Evolutionary conservation across 805 yeast genomes (phyloP), one percentile per base, ranked within the genome.

Genomic region (Barnettozyma botsteinii): DNA sequence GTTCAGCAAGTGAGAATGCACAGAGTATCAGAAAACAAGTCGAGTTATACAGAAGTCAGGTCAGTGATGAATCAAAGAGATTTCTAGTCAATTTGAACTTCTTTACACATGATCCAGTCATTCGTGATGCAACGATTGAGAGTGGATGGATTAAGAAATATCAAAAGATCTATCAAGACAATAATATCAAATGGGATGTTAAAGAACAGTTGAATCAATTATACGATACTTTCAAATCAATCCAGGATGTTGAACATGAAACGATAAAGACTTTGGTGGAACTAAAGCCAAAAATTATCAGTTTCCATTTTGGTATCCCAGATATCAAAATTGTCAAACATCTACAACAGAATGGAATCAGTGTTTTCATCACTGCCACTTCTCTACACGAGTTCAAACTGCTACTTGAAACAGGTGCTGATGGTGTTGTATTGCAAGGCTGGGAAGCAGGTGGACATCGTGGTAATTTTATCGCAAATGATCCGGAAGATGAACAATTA

Each of bases 391-490:
- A 77, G 47, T 74, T 72, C 1, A 23, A 47, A 14, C 26, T 52
- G 33, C 54, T 64, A 23, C 23, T 53, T 3, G 50, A 55, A 0
- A 41, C 53, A 0, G 67, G 67, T 0, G 66, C 69, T 7, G 77
- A 75, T 52, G 80, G 73, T 2, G 55, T 77, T 4, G 60, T 71
- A 7, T 62, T 68, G 20, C 85, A 79, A 53, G 83, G 83, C 0
- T 64, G 62, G 53, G 83, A 77, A 48, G 84, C 84, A 4, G 84
- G 84, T 19, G 84, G 84, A 0, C 84, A 78, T 51, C 58, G 84
- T 14, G 82, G 82, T 3, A 69, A 64, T 46, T 71, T 67, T 37
- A 48, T 30, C 8, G 45, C 48, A 5, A 53, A 57, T 19, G 74
- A 68, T 43, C 59, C 57, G 23, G 43, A 47, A 9, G 60, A 61